phyloP scores from a whole-genome alignment of 768 basidiomycete genomes.

The Candolleomyces eurysporus region DNA sequence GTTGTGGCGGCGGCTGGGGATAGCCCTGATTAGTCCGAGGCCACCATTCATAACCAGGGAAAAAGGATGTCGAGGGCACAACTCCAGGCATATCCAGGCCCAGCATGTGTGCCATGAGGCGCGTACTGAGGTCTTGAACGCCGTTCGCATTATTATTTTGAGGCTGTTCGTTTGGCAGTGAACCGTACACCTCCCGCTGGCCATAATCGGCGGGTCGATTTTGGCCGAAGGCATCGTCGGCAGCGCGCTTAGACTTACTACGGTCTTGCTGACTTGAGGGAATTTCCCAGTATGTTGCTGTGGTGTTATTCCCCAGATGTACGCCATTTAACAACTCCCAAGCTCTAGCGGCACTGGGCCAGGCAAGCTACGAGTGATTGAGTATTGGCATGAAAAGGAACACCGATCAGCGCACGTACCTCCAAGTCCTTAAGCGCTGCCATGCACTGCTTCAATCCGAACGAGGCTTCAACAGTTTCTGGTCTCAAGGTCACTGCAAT shows the following conservation, averaged over 20 bases:
- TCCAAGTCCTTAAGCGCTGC: slow-evolving; percentile 64
- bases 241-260: slow-evolving; percentile 46
- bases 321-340: slow-evolving; percentile 68
- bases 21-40: slow-evolving; percentile 38
- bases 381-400: not conserved
- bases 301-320: slow-evolving; percentile 43
- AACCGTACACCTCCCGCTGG: slow-evolving; percentile 39
- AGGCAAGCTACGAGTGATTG: slow-evolving; percentile 46
- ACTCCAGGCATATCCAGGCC: slow-evolving; percentile 64
- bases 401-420: slow-evolving; percentile 35
- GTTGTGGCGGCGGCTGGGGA: not conserved
- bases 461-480: slow-evolving; percentile 63
- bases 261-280: slow-evolving; percentile 32
- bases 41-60: slow-evolving; percentile 68
- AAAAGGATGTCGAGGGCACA: slow-evolving; percentile 56
- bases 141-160: slow-evolving; percentile 36
- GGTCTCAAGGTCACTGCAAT: slow-evolving; percentile 67
- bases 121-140: slow-evolving; percentile 61
- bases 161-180: slow-evolving; percentile 14
- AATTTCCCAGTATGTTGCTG: slow-evolving; percentile 14
- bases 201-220: slow-evolving; percentile 47
- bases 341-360: slow-evolving; percentile 69
- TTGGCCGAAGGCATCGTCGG: slow-evolving; percentile 62
- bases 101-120: slow-evolving; percentile 73
- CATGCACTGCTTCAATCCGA: slow-evolving; percentile 65